Evolutionary conservation across 1,139 yeast genomes (phyloP), one percentile per base, ranked within the genome.

Genomic region (Candida labiduridarum): DNA sequence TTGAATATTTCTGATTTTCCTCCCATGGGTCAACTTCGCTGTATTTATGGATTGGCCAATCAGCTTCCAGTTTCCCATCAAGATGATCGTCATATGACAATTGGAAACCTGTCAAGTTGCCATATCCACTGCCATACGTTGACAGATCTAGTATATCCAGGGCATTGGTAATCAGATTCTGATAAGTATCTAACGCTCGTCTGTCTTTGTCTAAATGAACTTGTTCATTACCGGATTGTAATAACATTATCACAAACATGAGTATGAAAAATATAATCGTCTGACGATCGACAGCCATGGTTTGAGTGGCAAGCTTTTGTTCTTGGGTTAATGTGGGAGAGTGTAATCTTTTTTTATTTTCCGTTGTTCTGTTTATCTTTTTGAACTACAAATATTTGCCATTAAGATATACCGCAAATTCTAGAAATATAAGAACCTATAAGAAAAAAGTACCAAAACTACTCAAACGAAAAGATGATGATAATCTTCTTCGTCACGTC

Each of bases 101-200:
- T 60, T 73, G 76, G 54, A 85, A 80, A 8, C 96, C 96, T 0
- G 96, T 87, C 10, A 89, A 65, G 59, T 88, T 86, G 0, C 87
- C 88, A 63, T 85, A 86, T 8, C 90, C 90, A 3, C 67, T 55
- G 15, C 62, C 52, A 62, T 79, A 84, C 1, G 78, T 72, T 38
- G 82, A 70, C 35, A 72, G 66, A 14, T 58, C 56, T 40, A 86
- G 66, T 11, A 67, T 65, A 2, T 64, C 57, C 10, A 65, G 64
- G 25, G 72, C 68, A 15, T 61, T 56, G 22, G 60, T 59, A 8
- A 78, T 61, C 45, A 71, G 70, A 11, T 68, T 64, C 45, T 74
- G 69, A 55, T 65, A 74, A 22, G 51, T 51, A 15, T 49, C 51
- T 27, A 75, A 54, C 4, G 73, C 63, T 30, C 62, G 65, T 47